phyloP scores from a whole-genome alignment of 345 rosid genomes.

The Toxicodendron radicans region DNA sequence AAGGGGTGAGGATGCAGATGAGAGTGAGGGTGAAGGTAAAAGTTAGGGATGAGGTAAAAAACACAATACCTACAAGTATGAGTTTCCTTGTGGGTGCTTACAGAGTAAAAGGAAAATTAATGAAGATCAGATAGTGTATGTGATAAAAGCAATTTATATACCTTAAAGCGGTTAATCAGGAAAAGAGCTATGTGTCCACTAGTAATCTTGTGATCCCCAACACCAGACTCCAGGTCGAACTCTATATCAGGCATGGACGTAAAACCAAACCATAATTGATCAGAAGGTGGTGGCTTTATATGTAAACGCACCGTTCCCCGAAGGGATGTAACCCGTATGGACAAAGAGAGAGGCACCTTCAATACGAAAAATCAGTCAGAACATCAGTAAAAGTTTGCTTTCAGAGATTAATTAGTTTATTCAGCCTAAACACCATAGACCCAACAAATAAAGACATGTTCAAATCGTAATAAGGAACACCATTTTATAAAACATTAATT shows the following conservation, averaged over 20 bases:
- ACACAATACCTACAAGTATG: not conserved
- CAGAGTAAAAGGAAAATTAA: not conserved
- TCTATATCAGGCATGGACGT: conserved; percentile 88
- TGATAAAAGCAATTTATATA: conserved; percentile 25
- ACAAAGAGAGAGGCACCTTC: conserved; percentile 88
- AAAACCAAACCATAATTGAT: conserved; percentile 91
- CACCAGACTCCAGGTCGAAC: conserved; percentile 68
- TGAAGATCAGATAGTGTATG: not conserved
- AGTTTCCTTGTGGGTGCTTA: not conserved
- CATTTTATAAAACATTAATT: too few relatives aligned
- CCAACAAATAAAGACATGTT: too few relatives aligned
- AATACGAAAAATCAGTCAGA: conserved; percentile 26
- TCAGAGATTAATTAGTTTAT: not conserved
- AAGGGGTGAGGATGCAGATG: not conserved
- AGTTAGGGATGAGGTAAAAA: not conserved
- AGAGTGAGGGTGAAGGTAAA: not conserved
- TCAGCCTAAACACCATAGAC: not conserved
- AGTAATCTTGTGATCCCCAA: conserved; percentile 87
- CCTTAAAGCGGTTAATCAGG: conserved; percentile 86
- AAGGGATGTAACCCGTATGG: conserved; percentile 74
- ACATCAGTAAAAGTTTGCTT: not conserved
- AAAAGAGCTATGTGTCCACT: conserved; percentile 63
- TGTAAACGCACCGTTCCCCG: conserved; percentile 79
- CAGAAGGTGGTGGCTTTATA: conserved; percentile 94
- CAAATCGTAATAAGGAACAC: too few relatives aligned